These are phyloP conservation scores for Glycine tomentella DNA, from an alignment of 306 rosid genomes.

Conservation along the genomic window DNA sequence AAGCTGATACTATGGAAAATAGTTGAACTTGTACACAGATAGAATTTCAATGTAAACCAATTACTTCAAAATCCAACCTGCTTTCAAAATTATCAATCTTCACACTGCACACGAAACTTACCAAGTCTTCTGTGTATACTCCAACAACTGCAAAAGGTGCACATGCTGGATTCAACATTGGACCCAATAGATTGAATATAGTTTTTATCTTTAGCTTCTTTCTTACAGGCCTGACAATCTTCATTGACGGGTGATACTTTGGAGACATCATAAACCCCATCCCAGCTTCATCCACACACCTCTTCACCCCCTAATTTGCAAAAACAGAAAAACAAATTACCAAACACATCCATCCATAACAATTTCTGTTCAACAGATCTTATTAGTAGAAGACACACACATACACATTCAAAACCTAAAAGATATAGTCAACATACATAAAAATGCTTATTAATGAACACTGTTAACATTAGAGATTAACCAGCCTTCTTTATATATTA, in stretches of 20 bases:
- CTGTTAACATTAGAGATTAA: not conserved
- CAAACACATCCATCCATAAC: not conserved
- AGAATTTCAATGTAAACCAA: constrained; percentile 8
- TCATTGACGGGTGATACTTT: constrained; percentile 90
- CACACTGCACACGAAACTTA: constrained; percentile 43
- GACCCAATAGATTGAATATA: constrained; percentile 89
- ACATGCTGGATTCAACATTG: constrained; percentile 91
- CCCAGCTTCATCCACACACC: constrained; percentile 81
- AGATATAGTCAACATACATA: no score
- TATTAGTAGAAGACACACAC: not conserved
- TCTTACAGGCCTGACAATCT: constrained; percentile 79
- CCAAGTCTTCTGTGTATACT: constrained; percentile 82
- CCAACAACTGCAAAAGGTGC: constrained; percentile 96
- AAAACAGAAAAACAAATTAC: constrained; percentile 33
- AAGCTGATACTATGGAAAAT: constrained; percentile 9
- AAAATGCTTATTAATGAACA: no score
- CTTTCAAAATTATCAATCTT: constrained; percentile 25
- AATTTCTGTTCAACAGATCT: constrained; percentile 11
- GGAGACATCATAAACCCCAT: constrained; percentile 98
- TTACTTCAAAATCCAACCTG: constrained; percentile 7
- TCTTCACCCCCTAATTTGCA: constrained; percentile 69
- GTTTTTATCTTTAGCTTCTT: constrained; percentile 86
- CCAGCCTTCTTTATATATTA: constrained; percentile 16
- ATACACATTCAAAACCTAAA: no score
- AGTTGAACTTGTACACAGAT: not conserved